Evolutionary conservation across 2,329 filamentous ascomycete species (phyloP), one percentile per base, ranked within the genome.

Genomic region (Aspergillus sp.): DNA sequence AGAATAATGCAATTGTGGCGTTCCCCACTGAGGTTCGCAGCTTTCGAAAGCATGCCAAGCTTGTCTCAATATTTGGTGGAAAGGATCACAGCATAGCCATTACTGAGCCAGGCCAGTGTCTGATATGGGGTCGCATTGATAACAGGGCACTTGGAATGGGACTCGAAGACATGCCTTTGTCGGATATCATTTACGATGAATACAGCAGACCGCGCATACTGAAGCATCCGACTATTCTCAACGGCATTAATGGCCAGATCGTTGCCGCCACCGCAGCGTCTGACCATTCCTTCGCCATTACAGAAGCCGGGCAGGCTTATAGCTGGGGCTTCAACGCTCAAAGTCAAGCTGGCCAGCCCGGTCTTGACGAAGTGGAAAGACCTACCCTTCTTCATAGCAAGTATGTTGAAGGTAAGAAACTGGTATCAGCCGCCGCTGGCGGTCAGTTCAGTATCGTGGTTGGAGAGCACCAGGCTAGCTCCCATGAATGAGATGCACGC

Each of bases 281-380:
- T 4, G 88, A 88, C 65, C 86, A 91, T 70, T 84, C 80, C 57
- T 88, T 93, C 57, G 82, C 81, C 43, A 76, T 86, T 42, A 76
- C 76, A 52, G 78, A 79, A 51, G 75, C 81, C 28, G 80, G 80
- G 19, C 71, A 75, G n/a, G 81, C 88, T 28, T 89, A 80, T 67
- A 78, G 81, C 0, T 93, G 86, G 86, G 87, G 87, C 19, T 74
- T 88, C 19, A 93, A 93, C 75, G 86, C 84, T 66, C 89, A 85
- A 65, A 83, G 81, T 52, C 82, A 93, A 70, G 83, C 84, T 29
- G 86, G 85, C 8, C 46, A 51, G 7, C 42, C 45, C 5, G 45
- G 44, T 7, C 38, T 34, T 4, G 52, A 55, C 27, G 86, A 91
- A 56, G 75, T 91, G 29, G 74, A 81, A 52, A 72, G 76, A 9